A percentile compares a stretch with the other conserved stretches of the same genome.
Conservation (phyloP, 1,139 yeast genomes). For the Scheffersomyces quercinus region DNA sequence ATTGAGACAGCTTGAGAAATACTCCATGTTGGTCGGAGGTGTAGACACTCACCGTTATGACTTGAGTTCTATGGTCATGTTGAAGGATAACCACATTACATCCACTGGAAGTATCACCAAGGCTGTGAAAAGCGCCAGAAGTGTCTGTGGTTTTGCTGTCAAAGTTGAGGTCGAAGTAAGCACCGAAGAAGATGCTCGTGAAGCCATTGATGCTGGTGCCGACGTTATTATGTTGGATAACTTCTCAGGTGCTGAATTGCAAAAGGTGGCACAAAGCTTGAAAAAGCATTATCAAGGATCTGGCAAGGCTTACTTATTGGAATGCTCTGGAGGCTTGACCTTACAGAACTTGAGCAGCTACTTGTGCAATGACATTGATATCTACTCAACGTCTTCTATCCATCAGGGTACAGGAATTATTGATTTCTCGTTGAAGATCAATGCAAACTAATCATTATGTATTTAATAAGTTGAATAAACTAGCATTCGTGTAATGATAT, state of each 20-base stretch:
- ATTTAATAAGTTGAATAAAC: background rate
- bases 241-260: conserved; percentile 68
- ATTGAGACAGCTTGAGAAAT: conserved; percentile 80
- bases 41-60: conserved; percentile 93
- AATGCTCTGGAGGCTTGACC: conserved; percentile 90
- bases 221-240: conserved; percentile 96
- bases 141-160: conserved; percentile 83
- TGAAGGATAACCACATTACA: conserved; percentile 91
- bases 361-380: conserved; percentile 79
- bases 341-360: conserved; percentile 63
- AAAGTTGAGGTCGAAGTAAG: conserved; percentile 94
- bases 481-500: too few relatives aligned
- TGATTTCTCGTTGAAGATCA: conserved; percentile 83
- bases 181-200: conserved; percentile 78
- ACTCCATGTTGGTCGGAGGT: conserved; percentile 94
- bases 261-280: conserved; percentile 62
- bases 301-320: conserved; percentile 60
- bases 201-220: conserved; percentile 93
- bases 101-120: conserved; percentile 88
- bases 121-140: conserved; percentile 76
- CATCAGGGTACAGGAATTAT: conserved; percentile 86
- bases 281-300: conserved; percentile 57
- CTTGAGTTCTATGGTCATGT: conserved; percentile 92
- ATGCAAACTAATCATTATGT: conserved; percentile 18
- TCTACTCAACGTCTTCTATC: conserved; percentile 88